Conservation (phyloP, 805 yeast genomes). For the Yueomyces sp. region DNA sequence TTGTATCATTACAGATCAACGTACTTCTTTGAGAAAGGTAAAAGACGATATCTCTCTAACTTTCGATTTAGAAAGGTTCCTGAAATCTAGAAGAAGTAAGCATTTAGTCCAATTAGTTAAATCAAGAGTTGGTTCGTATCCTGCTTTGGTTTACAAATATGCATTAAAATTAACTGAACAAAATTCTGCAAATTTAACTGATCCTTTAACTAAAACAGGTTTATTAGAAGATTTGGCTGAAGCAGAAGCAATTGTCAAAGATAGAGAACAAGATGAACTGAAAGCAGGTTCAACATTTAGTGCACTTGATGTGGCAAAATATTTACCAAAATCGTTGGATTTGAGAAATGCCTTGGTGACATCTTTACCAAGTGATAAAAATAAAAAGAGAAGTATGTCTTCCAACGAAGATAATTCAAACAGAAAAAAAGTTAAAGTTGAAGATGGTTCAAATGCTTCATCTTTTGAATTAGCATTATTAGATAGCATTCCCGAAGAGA, state of each 20-base stretch:
- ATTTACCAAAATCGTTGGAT: conserved; percentile 30
- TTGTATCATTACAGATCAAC: conserved; percentile 19
- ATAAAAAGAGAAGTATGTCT: conserved; percentile 5
- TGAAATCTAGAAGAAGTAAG: conserved; percentile 50
- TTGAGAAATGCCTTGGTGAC: conserved; percentile 33
- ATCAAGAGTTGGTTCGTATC: conserved; percentile 55
- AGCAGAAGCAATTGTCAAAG: conserved; percentile 13
- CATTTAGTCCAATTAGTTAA: conserved; percentile 51
- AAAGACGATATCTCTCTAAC: conserved; percentile 39
- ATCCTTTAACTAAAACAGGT: conserved; percentile 35
- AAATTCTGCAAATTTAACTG: conserved; percentile 30
- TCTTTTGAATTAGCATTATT: conserved; percentile 5
- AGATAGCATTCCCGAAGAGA: conserved; percentile 5
- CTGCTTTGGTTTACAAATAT: conserved; percentile 49
- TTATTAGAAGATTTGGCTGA: conserved; percentile 37
- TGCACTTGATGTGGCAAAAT: conserved; percentile 31
- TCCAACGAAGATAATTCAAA: conserved; percentile 4
- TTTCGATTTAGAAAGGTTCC: conserved; percentile 51
- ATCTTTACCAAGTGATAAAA: conserved; percentile 19
- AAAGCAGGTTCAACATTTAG: conserved; percentile 25
- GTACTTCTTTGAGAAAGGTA: conserved; percentile 29
- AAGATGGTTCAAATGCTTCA: conserved; percentile 16
- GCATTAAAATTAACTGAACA: conserved; percentile 48
- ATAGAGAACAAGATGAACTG: conserved; percentile 21
- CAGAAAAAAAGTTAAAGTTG: conserved; percentile 28